Evolutionary conservation across 2,329 filamentous ascomycete species (phyloP), one percentile per base, ranked within the genome.

Genomic region (Dactylella cylindrospora): DNA sequence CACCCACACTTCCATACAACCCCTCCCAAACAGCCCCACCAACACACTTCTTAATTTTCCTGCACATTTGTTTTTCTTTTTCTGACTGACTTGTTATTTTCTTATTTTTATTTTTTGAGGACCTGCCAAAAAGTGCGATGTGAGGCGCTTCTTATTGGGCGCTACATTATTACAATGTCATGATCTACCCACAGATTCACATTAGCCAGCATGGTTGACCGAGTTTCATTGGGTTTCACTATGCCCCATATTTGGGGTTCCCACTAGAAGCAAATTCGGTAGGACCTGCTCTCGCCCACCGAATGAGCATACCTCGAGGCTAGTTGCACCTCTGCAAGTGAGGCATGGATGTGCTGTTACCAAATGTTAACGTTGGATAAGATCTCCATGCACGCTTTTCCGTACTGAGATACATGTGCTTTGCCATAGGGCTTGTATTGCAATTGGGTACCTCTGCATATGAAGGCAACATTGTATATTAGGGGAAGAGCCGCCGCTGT

Each of bases 191-290:
- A 35, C 31, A 49, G 36, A 45, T 44, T 50, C 49, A 40, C 31
- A 35, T 33, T 39, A 29, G 49, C 49, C 54, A 54, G 57, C 38
- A 38, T 50, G 49, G 57, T 35, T 33, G 32, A 49, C 44, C 36
- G 57, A 28, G 57, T 62, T 62, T 62, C 57, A 62, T 62, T 62
- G 38, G 49, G 57, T 62, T 62, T 62, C 57, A 62, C 50, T 62
- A 46, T 61, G 43, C 50, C 44, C 33, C 47, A 43, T 41, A 49
- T 54, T 44, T 39, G 41, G 39, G 19, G 31, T 51, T 46, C 36
- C 46, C 17, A 41, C 33, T 25, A 25, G 39, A 31, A 43, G 45
- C 38, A 50, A 54, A 62, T 54, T 49, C 31, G 38, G 31, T 45
- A 54, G 50, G 50, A 54, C 40, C 31, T 6, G 13, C 45, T 38